Evolutionary conservation across 2,329 filamentous ascomycete genomes (phyloP), one percentile per base, ranked within the genome.

Genomic region (Hypocrella siamensis): DNA sequence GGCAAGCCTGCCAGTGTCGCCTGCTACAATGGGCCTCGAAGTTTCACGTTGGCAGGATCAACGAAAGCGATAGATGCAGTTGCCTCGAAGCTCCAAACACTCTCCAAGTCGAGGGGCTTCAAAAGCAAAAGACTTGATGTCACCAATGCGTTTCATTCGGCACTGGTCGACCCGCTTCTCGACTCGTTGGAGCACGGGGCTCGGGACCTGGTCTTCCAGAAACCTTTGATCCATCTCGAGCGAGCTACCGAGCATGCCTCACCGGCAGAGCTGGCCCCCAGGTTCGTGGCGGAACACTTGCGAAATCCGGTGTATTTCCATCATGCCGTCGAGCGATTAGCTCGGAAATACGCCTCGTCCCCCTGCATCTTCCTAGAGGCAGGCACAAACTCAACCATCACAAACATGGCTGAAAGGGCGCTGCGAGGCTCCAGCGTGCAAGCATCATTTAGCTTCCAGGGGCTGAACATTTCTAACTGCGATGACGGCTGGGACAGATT

Each of bases 141-240:
- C 2, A 59, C 61, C 0, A 53, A 67, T 34, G 62, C 57, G 0
- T 67, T 64, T 40, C 64, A 67, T 38, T 66, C 55, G 0, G 30
- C 33, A 0, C 44, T 67, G 0, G 54, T 59, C 0, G 58, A 65
- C 0, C 30, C 36, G 0, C 30, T 65, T 1, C 31, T 52, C 6
- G 12, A 28, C 1, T 24, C 36, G 1, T 41, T 60, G 2, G 40
- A 42, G 11, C 17, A 39, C 2, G 19, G 54, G 3, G 55, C 40
- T 0, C 31, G 44, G 4, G 21, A 17, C 2, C 3, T 43, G 10
- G 16, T 19, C 2, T 38, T 36, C 24, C 18, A 24, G 2, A 29
- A 22, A 8, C 26, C 35, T 17, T 12, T 6, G 11, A 33, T 41
- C 30, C 22, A 30, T 12, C 12, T 42, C 1, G 40, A 42, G 24